phyloP scores from a whole-genome alignment of 495 filamentous ascomycete species.

The Achaetomiella virescens region DNA sequence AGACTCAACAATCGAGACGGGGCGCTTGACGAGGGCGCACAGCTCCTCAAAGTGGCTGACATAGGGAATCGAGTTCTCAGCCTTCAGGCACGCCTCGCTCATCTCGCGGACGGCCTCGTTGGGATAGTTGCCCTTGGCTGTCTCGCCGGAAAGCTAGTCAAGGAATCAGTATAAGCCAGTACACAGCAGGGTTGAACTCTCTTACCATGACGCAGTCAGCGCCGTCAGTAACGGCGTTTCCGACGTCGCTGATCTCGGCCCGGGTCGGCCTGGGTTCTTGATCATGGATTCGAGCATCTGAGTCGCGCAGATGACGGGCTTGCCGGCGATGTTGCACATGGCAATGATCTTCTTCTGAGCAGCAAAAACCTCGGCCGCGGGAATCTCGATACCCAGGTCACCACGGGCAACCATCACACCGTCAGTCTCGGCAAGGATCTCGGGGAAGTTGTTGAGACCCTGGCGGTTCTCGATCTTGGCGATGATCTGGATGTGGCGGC shows the following conservation, averaged over 20 bases:
- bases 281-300: conserved; percentile 94
- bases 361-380: conserved; percentile 95
- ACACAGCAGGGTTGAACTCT: too few relatives aligned
- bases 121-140: conserved; percentile 95
- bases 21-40: conserved; percentile 70
- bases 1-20: conserved; percentile 79
- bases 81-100: conserved; percentile 92
- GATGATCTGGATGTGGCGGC: conserved; percentile 96
- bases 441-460: conserved; percentile 94
- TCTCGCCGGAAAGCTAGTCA: conserved; percentile 75
- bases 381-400: conserved; percentile 97
- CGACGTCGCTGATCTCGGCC: conserved; percentile 96
- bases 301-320: conserved; percentile 88
- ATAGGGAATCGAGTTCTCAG: conserved; percentile 94
- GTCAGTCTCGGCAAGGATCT: conserved; percentile 93
- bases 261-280: conserved; percentile 95
- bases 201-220: conserved; percentile 93
- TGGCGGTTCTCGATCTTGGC: conserved; percentile 99
- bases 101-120: conserved; percentile 91
- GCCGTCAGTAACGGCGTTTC: conserved; percentile 94
- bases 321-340: conserved; percentile 99
- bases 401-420: conserved; percentile 99
- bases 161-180: background rate
- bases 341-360: conserved; percentile 99
- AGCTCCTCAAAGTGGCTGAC: conserved; percentile 95